These are phyloP conservation scores for Phytophthora megakarya DNA, from an alignment of 352 stramenopile genomes.

Conservation along the genomic window DNA sequence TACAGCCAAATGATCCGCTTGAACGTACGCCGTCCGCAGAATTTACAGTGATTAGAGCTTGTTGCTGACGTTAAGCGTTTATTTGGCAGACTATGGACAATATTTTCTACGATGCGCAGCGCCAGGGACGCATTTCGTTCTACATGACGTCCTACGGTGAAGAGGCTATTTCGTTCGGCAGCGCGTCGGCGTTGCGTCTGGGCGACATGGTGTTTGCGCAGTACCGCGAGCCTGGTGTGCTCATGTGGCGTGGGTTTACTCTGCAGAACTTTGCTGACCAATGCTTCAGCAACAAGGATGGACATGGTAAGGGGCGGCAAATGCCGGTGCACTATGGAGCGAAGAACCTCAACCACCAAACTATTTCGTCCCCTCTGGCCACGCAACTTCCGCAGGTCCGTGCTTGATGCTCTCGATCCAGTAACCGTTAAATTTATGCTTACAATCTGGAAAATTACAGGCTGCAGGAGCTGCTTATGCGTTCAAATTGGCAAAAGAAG, in stretches of 20 bases:
- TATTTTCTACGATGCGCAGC: conserved; percentile 96
- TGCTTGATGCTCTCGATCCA: too few species aligned
- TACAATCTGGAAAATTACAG: conserved; percentile 40
- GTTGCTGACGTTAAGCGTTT: conserved; percentile 15
- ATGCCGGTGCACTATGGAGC: conserved; percentile 99
- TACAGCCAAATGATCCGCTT: conserved; percentile 87
- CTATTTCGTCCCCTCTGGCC: conserved; percentile 96
- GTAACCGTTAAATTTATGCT: too few species aligned
- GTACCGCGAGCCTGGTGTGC: conserved; percentile 96
- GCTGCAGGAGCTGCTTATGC: conserved; percentile 96
- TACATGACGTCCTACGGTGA: conserved; percentile 96
- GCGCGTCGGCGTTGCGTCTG: conserved; percentile 87
- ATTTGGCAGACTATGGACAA: conserved; percentile 94
- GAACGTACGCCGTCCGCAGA: conserved; percentile 52
- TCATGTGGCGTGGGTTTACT: conserved; percentile 99
- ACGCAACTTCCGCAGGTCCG: conserved; percentile 95
- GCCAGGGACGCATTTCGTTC: conserved; percentile 98
- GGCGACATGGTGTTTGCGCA: conserved; percentile 97
- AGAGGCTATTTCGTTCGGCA: conserved; percentile 96
- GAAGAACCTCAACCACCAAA: conserved; percentile 96
- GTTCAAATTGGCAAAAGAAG: conserved; percentile 93
- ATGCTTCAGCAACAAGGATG: conserved; percentile 96
- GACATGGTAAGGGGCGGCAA: conserved; percentile 96
- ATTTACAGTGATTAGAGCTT: neutral
- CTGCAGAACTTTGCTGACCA: conserved; percentile 98